These are phyloP conservation scores for Daedaleopsis sinensis DNA, from an alignment of 768 basidiomycete species.

Conservation along the genomic window DNA sequence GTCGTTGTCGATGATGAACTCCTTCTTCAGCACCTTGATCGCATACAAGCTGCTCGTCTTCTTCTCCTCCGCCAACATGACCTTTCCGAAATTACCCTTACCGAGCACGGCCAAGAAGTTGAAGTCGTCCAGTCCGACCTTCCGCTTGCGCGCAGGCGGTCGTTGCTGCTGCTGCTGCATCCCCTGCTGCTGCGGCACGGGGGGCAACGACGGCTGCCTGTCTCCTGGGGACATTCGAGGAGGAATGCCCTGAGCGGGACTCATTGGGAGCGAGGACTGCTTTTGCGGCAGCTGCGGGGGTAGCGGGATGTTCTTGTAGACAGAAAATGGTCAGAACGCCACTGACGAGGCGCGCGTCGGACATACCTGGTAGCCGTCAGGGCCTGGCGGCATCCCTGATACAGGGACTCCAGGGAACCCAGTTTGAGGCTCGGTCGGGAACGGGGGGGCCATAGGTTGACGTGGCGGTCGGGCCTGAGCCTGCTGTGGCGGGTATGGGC, in stretches of 20 bases:
- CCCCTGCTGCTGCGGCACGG: slow-evolving; percentile 37
- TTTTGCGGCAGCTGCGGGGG: slow-evolving; percentile 32
- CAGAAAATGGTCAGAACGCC: neutral
- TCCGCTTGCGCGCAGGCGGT: slow-evolving; percentile 60
- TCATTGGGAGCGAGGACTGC: slow-evolving; percentile 29
- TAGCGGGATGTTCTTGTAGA: neutral
- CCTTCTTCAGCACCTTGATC: slow-evolving; percentile 99
- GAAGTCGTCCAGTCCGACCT: slow-evolving; percentile 97
- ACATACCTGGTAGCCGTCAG: slow-evolving; percentile 43
- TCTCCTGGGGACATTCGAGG: slow-evolving; percentile 27
- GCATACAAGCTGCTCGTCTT: slow-evolving; percentile 85
- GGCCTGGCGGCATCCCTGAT: slow-evolving; percentile 32
- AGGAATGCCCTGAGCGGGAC: slow-evolving; percentile 11
- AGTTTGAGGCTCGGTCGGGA: slow-evolving; percentile 43
- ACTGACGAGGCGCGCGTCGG: neutral
- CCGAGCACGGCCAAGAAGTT: slow-evolving; percentile 98
- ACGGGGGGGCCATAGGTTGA: slow-evolving; percentile 48
- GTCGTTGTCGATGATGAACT: slow-evolving; percentile 99
- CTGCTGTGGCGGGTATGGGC: slow-evolving; percentile 21
- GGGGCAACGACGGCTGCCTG: slow-evolving; percentile 28
- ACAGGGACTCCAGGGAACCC: slow-evolving; percentile 25
- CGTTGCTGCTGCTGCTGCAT: slow-evolving; percentile 42
- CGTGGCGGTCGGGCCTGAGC: slow-evolving; percentile 35
- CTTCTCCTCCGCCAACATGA: slow-evolving; percentile 99
- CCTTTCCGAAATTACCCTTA: slow-evolving; percentile 99